These are phyloP conservation scores for Zymoseptoria ardabiliae DNA, from an alignment of 2,329 filamentous ascomycete species.

Conservation along the genomic window DNA sequence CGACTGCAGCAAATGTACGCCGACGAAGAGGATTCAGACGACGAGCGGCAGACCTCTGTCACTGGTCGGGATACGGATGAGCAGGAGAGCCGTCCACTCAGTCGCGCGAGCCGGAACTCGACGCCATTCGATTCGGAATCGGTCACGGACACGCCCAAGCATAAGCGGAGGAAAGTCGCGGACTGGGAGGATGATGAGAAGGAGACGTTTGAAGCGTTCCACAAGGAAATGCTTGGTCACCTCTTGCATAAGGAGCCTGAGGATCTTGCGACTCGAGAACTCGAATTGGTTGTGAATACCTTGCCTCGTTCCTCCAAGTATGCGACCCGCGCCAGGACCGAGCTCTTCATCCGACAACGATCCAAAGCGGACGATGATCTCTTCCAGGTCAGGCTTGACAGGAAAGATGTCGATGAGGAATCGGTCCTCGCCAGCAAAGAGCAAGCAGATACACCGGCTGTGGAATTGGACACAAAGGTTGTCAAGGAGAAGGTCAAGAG, in stretches of 20 bases:
- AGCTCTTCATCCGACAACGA: slow-evolving; percentile 66
- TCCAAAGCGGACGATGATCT: slow-evolving; percentile 79
- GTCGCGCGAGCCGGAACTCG: slow-evolving; percentile 53
- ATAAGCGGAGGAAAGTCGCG: slow-evolving; percentile 38
- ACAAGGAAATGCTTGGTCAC: slow-evolving; percentile 42
- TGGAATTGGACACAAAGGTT: slow-evolving; percentile 25
- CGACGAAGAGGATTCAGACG: slow-evolving; percentile 77
- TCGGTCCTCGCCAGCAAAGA: slow-evolving; percentile 12
- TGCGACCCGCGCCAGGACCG: slow-evolving; percentile 64
- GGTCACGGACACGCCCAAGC: slow-evolving; percentile 34
- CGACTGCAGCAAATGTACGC: slow-evolving; percentile 65
- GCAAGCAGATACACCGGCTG: slow-evolving; percentile 17
- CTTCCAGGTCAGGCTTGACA: slow-evolving; percentile 55
- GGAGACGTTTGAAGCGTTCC: slow-evolving; percentile 40
- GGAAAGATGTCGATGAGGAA: slow-evolving; percentile 39
- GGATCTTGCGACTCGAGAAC: slow-evolving; percentile 57
- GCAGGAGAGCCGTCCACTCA: slow-evolving; percentile 71
- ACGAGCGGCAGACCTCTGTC: slow-evolving; percentile 57
- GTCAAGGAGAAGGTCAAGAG: slow-evolving; percentile 45
- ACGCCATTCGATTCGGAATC: slow-evolving; percentile 48
- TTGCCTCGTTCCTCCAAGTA: slow-evolving; percentile 55
- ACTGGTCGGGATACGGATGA: slow-evolving; percentile 71
- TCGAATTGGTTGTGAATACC: slow-evolving; percentile 50
- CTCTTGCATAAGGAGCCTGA: slow-evolving; percentile 57
- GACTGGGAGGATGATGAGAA: slow-evolving; percentile 43